Conservation (phyloP, 352 stramenopile genomes). For the Aphanomyces euteiches region DNA sequence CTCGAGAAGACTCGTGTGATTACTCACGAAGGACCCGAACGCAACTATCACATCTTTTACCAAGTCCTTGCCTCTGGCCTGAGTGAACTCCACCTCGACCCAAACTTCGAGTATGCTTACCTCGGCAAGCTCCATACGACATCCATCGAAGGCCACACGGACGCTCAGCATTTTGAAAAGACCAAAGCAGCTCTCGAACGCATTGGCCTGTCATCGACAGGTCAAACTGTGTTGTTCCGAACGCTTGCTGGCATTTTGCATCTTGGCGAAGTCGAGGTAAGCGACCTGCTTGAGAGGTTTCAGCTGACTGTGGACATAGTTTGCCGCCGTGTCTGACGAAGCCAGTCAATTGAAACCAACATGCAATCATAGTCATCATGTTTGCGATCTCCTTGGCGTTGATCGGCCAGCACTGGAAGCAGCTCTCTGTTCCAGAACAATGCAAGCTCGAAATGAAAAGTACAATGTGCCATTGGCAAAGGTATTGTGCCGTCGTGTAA, state of each 20-base stretch:
- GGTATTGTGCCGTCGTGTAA: constrained; percentile 24
- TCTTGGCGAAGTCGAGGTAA: constrained; percentile 94
- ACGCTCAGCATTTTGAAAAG: constrained; percentile 78
- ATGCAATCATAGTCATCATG: neutral
- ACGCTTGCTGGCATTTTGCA: constrained; percentile 90
- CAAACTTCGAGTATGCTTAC: constrained; percentile 49
- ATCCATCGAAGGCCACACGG: constrained; percentile 71
- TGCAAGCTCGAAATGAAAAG: constrained; percentile 61
- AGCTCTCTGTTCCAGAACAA: constrained; percentile 65
- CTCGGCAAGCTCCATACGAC: constrained; percentile 55
- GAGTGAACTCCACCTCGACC: constrained; percentile 41
- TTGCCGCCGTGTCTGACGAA: constrained; percentile 45
- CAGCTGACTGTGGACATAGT: constrained; percentile 34
- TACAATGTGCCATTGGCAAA: constrained; percentile 71
- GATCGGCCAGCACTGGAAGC: constrained; percentile 50
- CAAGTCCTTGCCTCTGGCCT: constrained; percentile 74
- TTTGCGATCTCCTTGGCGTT: constrained; percentile 51
- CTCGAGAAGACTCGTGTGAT: constrained; percentile 96
- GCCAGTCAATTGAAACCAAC: constrained; percentile 42
- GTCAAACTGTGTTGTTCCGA: constrained; percentile 60
- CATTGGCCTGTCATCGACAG: constrained; percentile 55
- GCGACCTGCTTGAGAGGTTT: neutral
- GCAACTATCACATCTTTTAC: constrained; percentile 98
- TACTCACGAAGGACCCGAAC: constrained; percentile 87
- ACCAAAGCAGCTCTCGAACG: constrained; percentile 62